phyloP scores from a whole-genome alignment of 495 filamentous ascomycete genomes.

The Endocarpon pusillum region DNA sequence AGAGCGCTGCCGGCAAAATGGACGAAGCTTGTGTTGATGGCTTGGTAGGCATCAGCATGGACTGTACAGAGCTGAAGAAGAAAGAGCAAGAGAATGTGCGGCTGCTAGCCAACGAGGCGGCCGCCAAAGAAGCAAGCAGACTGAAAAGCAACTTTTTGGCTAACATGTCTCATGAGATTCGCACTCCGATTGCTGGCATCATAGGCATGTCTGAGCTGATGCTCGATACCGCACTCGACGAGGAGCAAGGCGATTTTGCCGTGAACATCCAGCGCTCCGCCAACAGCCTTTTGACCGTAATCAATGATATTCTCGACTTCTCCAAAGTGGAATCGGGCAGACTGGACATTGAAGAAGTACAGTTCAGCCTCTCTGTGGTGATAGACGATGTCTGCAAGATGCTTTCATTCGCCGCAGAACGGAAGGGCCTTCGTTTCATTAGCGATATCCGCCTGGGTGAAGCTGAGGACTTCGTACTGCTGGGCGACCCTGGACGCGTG shows the following conservation, averaged over 20 bases:
- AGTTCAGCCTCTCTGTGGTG: constrained; percentile 61
- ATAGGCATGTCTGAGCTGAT: constrained; percentile 57
- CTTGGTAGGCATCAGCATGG: constrained; percentile 50
- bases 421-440: constrained; percentile 39
- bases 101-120: constrained; percentile 44
- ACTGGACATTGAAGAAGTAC: constrained; percentile 57
- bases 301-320: constrained; percentile 81
- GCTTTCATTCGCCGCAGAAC: constrained; percentile 33
- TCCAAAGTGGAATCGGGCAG: constrained; percentile 71
- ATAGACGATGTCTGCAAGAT: constrained; percentile 43
- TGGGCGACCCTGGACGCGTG: constrained; percentile 61
- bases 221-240: constrained; percentile 43
- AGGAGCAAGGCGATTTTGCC: constrained; percentile 56
- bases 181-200: constrained; percentile 66
- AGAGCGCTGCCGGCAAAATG: constrained; percentile 25
- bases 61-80: constrained; percentile 47
- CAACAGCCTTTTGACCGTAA: constrained; percentile 66
- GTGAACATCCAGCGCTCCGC: constrained; percentile 69
- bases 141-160: constrained; percentile 52
- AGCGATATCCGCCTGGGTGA: constrained; percentile 29
- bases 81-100: constrained; percentile 44
- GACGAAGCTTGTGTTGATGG: constrained; percentile 36
- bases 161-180: constrained; percentile 82
- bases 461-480: constrained; percentile 24
- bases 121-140: constrained; percentile 47